phyloP scores from a whole-genome alignment of 345 rosid genomes.

The Boechera divaricarpa region DNA sequence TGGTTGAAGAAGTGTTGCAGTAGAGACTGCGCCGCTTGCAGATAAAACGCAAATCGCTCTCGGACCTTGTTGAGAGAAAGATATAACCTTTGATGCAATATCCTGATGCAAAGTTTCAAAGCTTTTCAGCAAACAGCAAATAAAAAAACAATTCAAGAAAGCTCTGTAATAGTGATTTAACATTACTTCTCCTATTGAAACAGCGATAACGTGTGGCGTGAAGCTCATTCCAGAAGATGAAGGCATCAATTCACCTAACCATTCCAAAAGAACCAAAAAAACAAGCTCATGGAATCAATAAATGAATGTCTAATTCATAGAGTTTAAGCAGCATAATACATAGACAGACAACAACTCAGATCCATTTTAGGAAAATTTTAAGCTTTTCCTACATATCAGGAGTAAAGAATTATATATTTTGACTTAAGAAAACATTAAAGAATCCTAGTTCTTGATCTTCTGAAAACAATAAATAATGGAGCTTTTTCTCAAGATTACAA shows the following conservation, averaged over 20 bases:
- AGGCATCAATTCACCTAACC: conserved; percentile 69
- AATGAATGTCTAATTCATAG: not conserved
- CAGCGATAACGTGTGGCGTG: conserved; percentile 73
- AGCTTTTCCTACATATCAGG: conserved; percentile 13
- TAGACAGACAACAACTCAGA: not conserved
- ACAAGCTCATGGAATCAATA: conserved; percentile 8
- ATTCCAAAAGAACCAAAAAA: not conserved
- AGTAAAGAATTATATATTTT: conserved; percentile 8
- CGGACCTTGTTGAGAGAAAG: conserved; percentile 90
- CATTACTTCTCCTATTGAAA: conserved; percentile 77
- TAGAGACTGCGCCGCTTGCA: conserved; percentile 89
- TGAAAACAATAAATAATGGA: not conserved
- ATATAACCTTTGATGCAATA: conserved; percentile 74
- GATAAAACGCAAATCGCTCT: conserved; percentile 86
- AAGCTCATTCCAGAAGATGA: conserved; percentile 86
- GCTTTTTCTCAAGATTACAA: conserved; percentile 1
- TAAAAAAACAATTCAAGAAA: conserved; percentile 6
- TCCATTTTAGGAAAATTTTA: not conserved
- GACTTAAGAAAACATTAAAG: not conserved
- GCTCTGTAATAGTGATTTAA: conserved; percentile 16
- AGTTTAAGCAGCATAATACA: conserved; percentile 13
- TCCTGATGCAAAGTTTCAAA: conserved; percentile 54
- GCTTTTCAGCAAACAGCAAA: conserved; percentile 11
- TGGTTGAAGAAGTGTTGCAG: conserved; percentile 85
- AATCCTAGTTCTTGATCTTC: not conserved